These are phyloP conservation scores for Cryptococcus neoformans DNA, from an alignment of 1,284 basidiomycete species.

Conservation along the genomic window DNA sequence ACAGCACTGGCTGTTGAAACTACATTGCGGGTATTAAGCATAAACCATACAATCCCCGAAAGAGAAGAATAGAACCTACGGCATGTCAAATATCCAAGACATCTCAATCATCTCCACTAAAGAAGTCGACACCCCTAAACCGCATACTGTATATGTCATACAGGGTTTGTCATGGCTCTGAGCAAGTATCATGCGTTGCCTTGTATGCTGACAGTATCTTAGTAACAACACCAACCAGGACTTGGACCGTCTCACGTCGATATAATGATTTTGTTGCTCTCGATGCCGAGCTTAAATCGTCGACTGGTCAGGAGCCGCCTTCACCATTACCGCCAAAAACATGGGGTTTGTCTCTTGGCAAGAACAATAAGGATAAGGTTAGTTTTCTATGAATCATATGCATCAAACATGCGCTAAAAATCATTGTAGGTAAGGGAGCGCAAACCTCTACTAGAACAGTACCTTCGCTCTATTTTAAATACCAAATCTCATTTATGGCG, in stretches of 20 bases:
- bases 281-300: constrained; percentile 71
- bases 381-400: constrained; percentile 3
- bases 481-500: constrained; percentile 80
- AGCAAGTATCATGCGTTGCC: too few relatives aligned
- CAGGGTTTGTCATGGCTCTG: constrained; percentile 32
- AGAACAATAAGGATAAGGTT: constrained; percentile 46
- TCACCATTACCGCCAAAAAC: constrained; percentile 76
- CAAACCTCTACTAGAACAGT: constrained; percentile 70
- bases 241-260: constrained; percentile 89
- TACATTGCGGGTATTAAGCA: too few relatives aligned
- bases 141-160: constrained; percentile 47
- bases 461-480: constrained; percentile 78
- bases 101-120: constrained; percentile 46
- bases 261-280: constrained; percentile 92
- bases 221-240: constrained; percentile 55
- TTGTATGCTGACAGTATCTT: not conserved
- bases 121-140: constrained; percentile 40
- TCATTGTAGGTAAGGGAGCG: constrained; percentile 67
- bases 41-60: too few relatives aligned
- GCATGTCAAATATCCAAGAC: constrained; percentile 46
- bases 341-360: constrained; percentile 55
- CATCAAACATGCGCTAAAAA: not conserved
- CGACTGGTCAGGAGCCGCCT: constrained; percentile 68
- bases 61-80: too few relatives aligned
- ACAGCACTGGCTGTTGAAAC: too few relatives aligned